Conservation (phyloP, 177 flowering plant genomes). For the Tripterygium wilfordii region DNA sequence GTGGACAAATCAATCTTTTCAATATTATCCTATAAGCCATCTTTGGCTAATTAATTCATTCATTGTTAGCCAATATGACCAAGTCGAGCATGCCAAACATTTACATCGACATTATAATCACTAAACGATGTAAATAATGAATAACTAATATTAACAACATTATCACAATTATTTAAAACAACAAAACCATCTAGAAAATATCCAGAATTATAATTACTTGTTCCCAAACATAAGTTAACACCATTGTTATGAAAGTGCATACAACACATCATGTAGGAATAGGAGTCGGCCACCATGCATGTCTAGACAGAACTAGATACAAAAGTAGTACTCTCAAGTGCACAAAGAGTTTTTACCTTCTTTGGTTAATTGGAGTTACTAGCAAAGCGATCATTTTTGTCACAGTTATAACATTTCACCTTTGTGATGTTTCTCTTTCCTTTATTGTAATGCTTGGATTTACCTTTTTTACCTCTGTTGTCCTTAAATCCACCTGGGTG, state of each 20-base stretch:
- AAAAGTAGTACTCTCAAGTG: neutral
- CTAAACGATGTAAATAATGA: neutral
- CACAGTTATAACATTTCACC: too few species aligned
- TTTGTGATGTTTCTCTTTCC: too few species aligned
- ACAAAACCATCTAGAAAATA: neutral
- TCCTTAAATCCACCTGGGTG: too few species aligned
- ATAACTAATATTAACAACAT: too few species aligned
- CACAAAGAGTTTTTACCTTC: neutral
- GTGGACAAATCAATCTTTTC: neutral
- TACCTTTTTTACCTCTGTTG: too few species aligned
- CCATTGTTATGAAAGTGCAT: neutral
- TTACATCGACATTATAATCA: neutral
- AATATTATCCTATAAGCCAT: conserved; percentile 3
- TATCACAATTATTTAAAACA: neutral
- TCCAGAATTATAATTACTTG: neutral
- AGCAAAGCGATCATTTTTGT: neutral
- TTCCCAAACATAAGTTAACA: neutral
- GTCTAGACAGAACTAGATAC: neutral
- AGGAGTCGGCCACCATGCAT: neutral
- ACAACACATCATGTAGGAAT: neutral
- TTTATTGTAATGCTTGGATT: too few species aligned
- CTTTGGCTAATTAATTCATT: conserved; percentile 8
- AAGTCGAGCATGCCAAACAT: too few species aligned
- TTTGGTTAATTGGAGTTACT: neutral
- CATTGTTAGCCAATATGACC: conserved; percentile 5